Base-by-base conservation (phyloP, 2,329 filamentous ascomycete species). In the Drechslerella coelobrocha region DNA sequence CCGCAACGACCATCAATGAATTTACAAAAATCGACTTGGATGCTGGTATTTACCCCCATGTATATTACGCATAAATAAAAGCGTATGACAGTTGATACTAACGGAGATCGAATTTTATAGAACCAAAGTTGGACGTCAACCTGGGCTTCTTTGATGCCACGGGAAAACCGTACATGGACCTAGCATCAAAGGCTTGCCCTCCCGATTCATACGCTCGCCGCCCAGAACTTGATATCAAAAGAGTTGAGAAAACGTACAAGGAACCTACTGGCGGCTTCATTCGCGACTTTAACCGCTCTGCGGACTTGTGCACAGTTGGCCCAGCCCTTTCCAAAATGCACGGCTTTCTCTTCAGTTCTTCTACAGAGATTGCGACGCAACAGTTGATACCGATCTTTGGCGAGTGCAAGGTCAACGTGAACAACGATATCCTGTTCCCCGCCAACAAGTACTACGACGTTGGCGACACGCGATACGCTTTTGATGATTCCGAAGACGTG, bases 371-470 rank as follows among this genome's bases (percentile, higher is more conserved):
- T 1, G 81, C 85, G 1, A 87, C 85, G 39, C 83, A 83, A 69
- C 80, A 83, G 3, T 78, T 89, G 17, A 83, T 88, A 47, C 87
- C 87, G 19, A 81, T 90, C 76, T 89, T 90, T 73, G 84, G 86
- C 45, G 87, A 87, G 68, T 89, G 86, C 78, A 89, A 89, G 76
- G 80, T 89, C 37, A 83, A 83, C 17, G 83, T 88, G 72, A 89
- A 89, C 79, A 89, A 87, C 75, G 87, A 89, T 73, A 62, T 89
- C 69, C 81, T 89, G 12, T 83, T 89, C 14, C 87, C 87, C 0
- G 86, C 87, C 0, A 85, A 86, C 53, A 88, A 89, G 83, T 89
- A 89, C 75, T 83, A 86, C 72, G 82, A 81, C 17, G 78, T 83
- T 7, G 23, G 9, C 0, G 84, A 88, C 75, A 79, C 81, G 5